Evolutionary conservation across 2,329 filamentous ascomycete species (phyloP).

Genomic region (Beauveria caledonica): DNA sequence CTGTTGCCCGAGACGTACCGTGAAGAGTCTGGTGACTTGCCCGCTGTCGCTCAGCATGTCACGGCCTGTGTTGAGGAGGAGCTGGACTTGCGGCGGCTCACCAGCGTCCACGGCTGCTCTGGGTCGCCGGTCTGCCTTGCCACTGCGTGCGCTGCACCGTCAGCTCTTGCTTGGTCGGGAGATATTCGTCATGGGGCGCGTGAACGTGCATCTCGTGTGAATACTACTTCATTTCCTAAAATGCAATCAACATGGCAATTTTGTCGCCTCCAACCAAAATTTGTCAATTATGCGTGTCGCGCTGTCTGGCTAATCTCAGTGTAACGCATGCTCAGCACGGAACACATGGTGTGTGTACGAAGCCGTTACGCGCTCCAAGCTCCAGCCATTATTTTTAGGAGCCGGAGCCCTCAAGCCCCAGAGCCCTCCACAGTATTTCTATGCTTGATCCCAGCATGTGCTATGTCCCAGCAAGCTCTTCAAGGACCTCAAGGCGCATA

Average conservation of each 20-base stretch:
- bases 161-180: constrained; percentile 16
- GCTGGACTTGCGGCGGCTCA: constrained; percentile 17
- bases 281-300: too few species aligned
- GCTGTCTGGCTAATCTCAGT: too few species aligned
- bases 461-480: constrained; percentile 56
- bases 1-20: constrained; percentile 31
- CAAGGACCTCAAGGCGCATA: constrained; percentile 89
- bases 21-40: constrained; percentile 11
- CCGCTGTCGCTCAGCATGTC: constrained; percentile 1
- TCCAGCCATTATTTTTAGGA: too few species aligned
- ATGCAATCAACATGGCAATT: too few species aligned
- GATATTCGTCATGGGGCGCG: neutral
- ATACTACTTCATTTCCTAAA: too few species aligned
- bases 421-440: too few species aligned
- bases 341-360: too few species aligned
- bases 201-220: neutral
- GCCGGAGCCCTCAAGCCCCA: too few species aligned
- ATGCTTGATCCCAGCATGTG: too few species aligned
- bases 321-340: too few species aligned
- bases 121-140: constrained; percentile 11
- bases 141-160: constrained; percentile 19
- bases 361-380: too few species aligned
- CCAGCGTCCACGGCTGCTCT: constrained; percentile 11
- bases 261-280: too few species aligned
- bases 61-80: constrained; percentile 7